These are phyloP conservation scores for Lentinula sp. DNA, from an alignment of 768 basidiomycete genomes.

Conservation along the genomic window DNA sequence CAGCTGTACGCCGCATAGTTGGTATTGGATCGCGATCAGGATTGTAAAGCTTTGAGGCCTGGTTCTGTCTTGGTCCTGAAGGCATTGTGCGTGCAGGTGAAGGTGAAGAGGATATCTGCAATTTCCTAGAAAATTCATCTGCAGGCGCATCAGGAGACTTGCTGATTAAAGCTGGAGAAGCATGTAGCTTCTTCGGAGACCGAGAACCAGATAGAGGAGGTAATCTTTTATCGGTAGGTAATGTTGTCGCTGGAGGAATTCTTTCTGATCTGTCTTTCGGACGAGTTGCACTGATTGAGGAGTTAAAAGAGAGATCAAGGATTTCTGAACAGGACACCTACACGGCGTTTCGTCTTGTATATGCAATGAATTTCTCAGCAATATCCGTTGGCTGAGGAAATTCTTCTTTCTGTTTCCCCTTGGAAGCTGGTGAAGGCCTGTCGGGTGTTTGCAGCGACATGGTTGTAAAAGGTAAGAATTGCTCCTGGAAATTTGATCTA, in stretches of 20 bases:
- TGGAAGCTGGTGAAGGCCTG: slow-evolving; percentile 25
- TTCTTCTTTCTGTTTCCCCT: slow-evolving; percentile 26
- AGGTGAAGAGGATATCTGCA: slow-evolving; percentile 55
- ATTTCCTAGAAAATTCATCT: slow-evolving; percentile 66
- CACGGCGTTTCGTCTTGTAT: slow-evolving; percentile 61
- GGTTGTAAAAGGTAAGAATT: neutral
- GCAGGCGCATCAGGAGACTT: slow-evolving; percentile 46
- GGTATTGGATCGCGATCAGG: slow-evolving; percentile 66
- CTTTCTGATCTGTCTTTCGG: slow-evolving; percentile 43
- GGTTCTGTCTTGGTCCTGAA: slow-evolving; percentile 26
- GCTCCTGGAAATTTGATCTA: neutral
- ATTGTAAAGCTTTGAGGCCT: slow-evolving; percentile 56
- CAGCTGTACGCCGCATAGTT: slow-evolving; percentile 45
- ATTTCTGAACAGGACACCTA: slow-evolving; percentile 22
- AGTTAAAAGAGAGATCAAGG: slow-evolving; percentile 3
- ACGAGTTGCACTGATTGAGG: slow-evolving; percentile 32
- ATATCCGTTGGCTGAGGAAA: slow-evolving; percentile 37
- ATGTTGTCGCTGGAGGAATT: slow-evolving; percentile 14
- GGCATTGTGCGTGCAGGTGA: slow-evolving; percentile 27
- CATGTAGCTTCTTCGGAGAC: slow-evolving; percentile 22
- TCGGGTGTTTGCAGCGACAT: neutral
- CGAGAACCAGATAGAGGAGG: slow-evolving; percentile 21
- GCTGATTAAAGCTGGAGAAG: slow-evolving; percentile 27
- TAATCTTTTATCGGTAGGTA: slow-evolving; percentile 17
- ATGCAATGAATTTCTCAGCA: slow-evolving; percentile 59